These are phyloP conservation scores for Beauveria rudraprayagi DNA, from an alignment of 2,329 filamentous ascomycete species.

Conservation along the genomic window DNA sequence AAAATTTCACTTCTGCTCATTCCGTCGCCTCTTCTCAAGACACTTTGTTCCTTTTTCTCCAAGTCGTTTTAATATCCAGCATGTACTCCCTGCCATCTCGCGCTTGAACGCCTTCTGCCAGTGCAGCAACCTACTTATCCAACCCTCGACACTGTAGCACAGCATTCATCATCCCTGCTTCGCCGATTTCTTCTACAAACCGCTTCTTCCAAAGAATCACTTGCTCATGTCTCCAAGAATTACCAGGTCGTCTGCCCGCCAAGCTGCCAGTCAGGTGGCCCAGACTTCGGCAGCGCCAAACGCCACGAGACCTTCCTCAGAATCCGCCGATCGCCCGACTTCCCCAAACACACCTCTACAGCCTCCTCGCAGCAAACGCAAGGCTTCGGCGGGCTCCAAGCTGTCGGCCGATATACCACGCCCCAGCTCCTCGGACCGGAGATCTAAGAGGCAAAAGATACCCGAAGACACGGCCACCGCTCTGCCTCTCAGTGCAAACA, in stretches of 20 bases:
- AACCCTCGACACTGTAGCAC: background rate
- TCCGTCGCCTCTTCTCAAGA: background rate
- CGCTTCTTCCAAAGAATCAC: constrained; percentile 17
- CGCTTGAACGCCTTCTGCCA: constrained; percentile 11
- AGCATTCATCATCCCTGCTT: background rate
- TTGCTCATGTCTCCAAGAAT: constrained; percentile 93
- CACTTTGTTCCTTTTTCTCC: background rate
- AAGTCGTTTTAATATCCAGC: background rate
- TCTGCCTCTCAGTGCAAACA: constrained; percentile 24
- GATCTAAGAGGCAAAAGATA: constrained; percentile 65
- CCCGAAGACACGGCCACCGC: constrained; percentile 31
- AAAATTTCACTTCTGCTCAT: background rate
- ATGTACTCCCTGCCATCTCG: constrained; percentile 8
- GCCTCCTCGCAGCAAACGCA: constrained; percentile 73
- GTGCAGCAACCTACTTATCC: background rate
- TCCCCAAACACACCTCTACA: constrained; percentile 33
- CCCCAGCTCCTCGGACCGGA: constrained; percentile 39
- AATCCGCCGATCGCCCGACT: constrained; percentile 28
- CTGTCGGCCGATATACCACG: constrained; percentile 29
- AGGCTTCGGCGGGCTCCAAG: constrained; percentile 50
- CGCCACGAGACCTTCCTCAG: constrained; percentile 30
- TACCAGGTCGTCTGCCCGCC: constrained; percentile 88
- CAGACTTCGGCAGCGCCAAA: constrained; percentile 35
- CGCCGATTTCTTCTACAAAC: constrained; percentile 9
- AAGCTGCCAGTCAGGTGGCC: constrained; percentile 61